Evolutionary conservation across 78 protist species (phyloP), one percentile per base, ranked within the genome.

Genomic region (Polysphondylium violaceum): DNA sequence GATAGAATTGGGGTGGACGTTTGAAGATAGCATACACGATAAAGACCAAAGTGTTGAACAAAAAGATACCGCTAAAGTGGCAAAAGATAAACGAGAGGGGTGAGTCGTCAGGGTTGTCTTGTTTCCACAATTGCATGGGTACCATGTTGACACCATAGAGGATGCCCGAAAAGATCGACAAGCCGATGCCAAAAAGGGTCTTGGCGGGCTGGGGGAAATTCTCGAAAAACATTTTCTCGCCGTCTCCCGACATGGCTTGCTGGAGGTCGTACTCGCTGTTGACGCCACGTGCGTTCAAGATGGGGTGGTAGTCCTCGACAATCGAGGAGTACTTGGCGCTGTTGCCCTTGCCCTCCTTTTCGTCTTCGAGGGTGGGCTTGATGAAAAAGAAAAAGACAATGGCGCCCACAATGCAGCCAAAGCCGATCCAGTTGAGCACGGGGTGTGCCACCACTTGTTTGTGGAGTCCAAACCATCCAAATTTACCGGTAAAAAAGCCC

Each of bases 31-130:
- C 40, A 78, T 95, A 94, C 29, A 76, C 19, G 19, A 96, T 23
- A 55, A 96, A 88, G n/a, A 73, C 93, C 14, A 43, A 0, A 19
- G 98, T 91, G 33, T 93, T 81, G n/a, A 94, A 86, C 25, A 74
- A 11, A 25, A 75, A 95, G n/a, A 96, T 96, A 29, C 98, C 98
- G 44, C 86, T 40, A 68, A 94, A 96, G 64, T 95, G 97, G 14
- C 96, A 69, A 29, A 96, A 94, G 17, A 89, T 74, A 50, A 94
- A 96, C 44, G 92, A 55, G 11, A 96, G 35, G 58, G 94, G 83
- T 7, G 29, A 27, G 41, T 27, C 91, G 19, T 6, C 19, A 5
- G 69, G 51, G 5, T 83, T 23, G 1, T 8, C n/a, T 69, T 83
- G 91, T n/a, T 83, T 83, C 91, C 91, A 83, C 4, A 83, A 63